Percentiles rank a stretch among this genome's conserved stretches.
Evolutionary conservation across 352 stramenopile species (phyloP).

Genomic region (Phytophthora pluvialis): DNA sequence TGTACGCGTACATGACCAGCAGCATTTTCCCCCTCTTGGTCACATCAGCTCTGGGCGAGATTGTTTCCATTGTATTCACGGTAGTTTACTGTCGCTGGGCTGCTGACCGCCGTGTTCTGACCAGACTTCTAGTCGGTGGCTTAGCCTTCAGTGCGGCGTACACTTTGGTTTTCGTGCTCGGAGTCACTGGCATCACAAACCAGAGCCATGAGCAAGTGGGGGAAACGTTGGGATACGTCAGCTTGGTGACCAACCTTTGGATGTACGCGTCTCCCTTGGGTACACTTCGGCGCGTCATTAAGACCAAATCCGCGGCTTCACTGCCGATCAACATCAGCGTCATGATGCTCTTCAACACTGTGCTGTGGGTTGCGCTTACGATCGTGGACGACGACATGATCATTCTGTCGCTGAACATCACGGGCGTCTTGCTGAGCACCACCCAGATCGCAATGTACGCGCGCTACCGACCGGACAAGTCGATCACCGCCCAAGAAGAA

Average conservation of each 20-base stretch:
- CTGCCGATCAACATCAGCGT: conserved; percentile 32
- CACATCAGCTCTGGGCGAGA: conserved; percentile 19
- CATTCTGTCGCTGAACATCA: conserved; percentile 28
- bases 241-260: conserved; percentile 27
- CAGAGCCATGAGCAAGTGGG: conserved; percentile 35
- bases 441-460: conserved; percentile 31
- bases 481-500: conserved; percentile 11
- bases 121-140: conserved; percentile 8
- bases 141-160: conserved; percentile 11
- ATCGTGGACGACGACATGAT: conserved; percentile 34
- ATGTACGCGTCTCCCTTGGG: conserved; percentile 39
- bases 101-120: conserved; percentile 7
- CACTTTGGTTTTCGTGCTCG: conserved; percentile 42
- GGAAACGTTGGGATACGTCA: conserved; percentile 38
- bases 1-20: conserved; percentile 35
- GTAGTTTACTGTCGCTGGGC: conserved; percentile 23
- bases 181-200: conserved; percentile 31
- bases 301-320: conserved; percentile 27
- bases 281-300: conserved; percentile 27
- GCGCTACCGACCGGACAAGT: conserved; percentile 10
- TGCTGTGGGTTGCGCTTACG: conserved; percentile 21
- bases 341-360: conserved; percentile 27
- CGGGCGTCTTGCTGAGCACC: conserved; percentile 25
- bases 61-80: conserved; percentile 23
- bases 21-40: conserved; percentile 34